These are phyloP conservation scores for Fragilariopsis cylindrus DNA, from an alignment of 108 stramenopile species.

Conservation along the genomic window DNA sequence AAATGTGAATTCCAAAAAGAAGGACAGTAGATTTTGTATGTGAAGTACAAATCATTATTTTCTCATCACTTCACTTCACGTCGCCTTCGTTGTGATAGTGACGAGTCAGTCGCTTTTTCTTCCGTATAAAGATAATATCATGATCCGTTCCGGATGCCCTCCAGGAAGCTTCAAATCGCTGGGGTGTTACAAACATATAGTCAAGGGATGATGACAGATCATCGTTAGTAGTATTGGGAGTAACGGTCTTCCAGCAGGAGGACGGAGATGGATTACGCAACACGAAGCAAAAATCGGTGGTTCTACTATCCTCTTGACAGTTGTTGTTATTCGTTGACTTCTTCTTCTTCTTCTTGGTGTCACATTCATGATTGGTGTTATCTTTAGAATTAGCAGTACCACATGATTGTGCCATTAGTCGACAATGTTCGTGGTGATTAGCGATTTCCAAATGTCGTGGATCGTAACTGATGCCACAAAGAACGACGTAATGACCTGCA, in stretches of 20 bases:
- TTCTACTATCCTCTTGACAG: background rate
- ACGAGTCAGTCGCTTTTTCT: background rate
- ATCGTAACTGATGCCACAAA: slow-evolving; percentile 58
- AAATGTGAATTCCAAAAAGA: no score
- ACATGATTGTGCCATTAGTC: no score
- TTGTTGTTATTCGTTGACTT: background rate
- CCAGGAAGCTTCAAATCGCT: slow-evolving; percentile 65
- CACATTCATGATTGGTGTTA: no score
- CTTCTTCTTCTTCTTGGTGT: background rate
- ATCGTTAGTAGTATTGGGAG: slow-evolving; percentile 30
- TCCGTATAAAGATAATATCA: slow-evolving; percentile 66
- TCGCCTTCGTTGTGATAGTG: no score
- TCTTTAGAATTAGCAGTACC: no score
- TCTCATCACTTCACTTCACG: no score
- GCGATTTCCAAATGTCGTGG: slow-evolving; percentile 28
- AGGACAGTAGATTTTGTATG: no score
- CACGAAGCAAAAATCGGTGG: slow-evolving; percentile 18
- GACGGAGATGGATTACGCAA: slow-evolving; percentile 20
- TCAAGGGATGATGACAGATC: background rate
- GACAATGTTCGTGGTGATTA: background rate
- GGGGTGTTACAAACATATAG: slow-evolving; percentile 40
- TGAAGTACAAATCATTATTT: no score
- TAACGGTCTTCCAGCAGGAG: background rate
- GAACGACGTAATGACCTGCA: slow-evolving; percentile 71
- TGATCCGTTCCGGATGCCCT: slow-evolving; percentile 73